Conservation (phyloP, 768 basidiomycete genomes). For the Pisolithus marmoratus region DNA sequence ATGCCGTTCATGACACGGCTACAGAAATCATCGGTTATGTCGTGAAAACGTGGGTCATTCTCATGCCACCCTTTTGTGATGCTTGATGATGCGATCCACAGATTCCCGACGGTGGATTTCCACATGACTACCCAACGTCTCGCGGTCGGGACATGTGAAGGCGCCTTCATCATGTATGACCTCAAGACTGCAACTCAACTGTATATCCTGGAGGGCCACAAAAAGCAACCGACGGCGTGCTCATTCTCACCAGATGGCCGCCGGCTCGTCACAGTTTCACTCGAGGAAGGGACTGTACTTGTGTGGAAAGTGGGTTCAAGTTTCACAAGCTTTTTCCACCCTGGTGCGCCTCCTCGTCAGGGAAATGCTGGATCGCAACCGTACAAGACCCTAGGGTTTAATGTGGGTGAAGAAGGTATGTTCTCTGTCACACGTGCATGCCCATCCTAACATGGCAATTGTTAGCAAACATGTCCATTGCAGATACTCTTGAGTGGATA, state of each 20-base stretch:
- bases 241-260: constrained; percentile 94
- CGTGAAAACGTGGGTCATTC: constrained; percentile 71
- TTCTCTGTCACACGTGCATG: neutral
- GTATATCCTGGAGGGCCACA: constrained; percentile 92
- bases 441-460: neutral
- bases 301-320: constrained; percentile 97
- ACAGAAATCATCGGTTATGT: constrained; percentile 93
- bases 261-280: constrained; percentile 77
- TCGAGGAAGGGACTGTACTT: constrained; percentile 78
- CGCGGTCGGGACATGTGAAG: constrained; percentile 91
- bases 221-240: constrained; percentile 72
- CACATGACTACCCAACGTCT: constrained; percentile 82
- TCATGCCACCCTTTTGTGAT: neutral
- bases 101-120: constrained; percentile 93
- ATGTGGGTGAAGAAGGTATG: constrained; percentile 79
- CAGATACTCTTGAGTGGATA: constrained; percentile 66
- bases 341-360: constrained; percentile 88
- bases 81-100: constrained; percentile 22
- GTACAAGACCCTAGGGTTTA: constrained; percentile 83
- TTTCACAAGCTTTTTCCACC: constrained; percentile 83
- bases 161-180: constrained; percentile 93
- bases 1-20: constrained; percentile 84
- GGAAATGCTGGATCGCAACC: constrained; percentile 78
- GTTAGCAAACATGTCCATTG: constrained; percentile 50
- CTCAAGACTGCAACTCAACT: constrained; percentile 92